Evolutionary conservation across 176 grass and related monocot genomes (phyloP).

Genomic region (Carex littledalei): DNA sequence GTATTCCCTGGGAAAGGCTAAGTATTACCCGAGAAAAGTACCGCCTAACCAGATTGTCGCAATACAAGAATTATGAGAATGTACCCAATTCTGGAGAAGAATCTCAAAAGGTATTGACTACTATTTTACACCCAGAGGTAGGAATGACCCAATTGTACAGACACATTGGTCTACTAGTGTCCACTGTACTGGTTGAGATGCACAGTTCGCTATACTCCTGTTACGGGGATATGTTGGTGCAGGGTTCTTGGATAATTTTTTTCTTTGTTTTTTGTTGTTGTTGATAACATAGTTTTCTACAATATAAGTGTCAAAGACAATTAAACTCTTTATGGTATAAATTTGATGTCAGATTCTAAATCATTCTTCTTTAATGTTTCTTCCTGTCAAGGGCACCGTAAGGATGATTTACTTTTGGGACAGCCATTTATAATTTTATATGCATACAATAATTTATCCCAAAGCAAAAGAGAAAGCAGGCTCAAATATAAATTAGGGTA

Average conservation of each 20-base stretch:
- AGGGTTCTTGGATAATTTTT: not conserved
- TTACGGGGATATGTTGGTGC: not conserved
- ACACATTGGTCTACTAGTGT: not conserved
- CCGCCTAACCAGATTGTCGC: constrained; percentile 35
- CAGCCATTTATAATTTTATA: not conserved
- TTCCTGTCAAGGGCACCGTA: not conserved
- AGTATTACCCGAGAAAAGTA: constrained; percentile 43
- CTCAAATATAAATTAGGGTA: not conserved
- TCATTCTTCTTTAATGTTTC: not conserved
- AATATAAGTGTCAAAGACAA: not conserved
- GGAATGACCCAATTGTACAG: not conserved
- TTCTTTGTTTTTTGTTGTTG: not conserved
- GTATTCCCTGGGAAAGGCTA: constrained; percentile 59
- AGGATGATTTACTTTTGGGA: not conserved
- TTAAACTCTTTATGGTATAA: not conserved
- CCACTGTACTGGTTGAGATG: not conserved
- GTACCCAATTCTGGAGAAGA: constrained; percentile 54
- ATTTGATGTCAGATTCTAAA: not conserved
- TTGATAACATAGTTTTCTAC: not conserved
- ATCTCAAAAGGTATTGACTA: constrained; percentile 47
- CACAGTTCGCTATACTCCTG: not conserved
- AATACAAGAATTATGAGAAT: constrained; percentile 79
- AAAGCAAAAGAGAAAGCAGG: not conserved
- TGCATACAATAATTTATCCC: not conserved
- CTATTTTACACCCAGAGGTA: constrained; percentile 1